These are phyloP conservation scores for Zygotorulaspora florentina DNA, from an alignment of 805 yeast genomes.

Conservation along the genomic window DNA sequence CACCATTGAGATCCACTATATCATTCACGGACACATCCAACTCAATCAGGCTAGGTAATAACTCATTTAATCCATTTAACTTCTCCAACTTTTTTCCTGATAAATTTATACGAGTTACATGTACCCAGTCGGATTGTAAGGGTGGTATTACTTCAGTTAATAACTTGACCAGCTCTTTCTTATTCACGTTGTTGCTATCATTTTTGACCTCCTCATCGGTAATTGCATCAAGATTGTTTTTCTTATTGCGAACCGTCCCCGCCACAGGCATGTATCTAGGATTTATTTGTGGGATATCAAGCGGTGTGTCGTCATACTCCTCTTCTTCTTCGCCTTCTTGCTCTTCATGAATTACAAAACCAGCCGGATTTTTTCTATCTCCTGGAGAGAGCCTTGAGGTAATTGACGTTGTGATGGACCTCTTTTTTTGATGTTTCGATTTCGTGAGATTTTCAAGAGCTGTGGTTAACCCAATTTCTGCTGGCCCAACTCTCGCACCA, in stretches of 20 bases:
- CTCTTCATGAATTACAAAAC: neutral
- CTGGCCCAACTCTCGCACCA: no score
- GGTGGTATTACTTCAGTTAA: slow-evolving; percentile 21
- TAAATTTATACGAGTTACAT: slow-evolving; percentile 14
- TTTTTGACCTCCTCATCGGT: neutral
- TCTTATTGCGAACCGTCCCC: neutral
- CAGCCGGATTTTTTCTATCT: neutral
- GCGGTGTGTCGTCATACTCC: slow-evolving; percentile 24
- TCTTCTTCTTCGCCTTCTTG: slow-evolving; percentile 10
- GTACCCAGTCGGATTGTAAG: slow-evolving; percentile 8
- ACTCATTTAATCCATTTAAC: slow-evolving; percentile 20
- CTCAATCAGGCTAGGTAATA: slow-evolving; percentile 24
- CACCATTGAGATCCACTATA: slow-evolving; percentile 20
- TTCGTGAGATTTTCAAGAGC: no score
- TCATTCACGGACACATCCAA: slow-evolving; percentile 20
- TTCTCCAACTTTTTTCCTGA: slow-evolving; percentile 11
- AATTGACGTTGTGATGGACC: slow-evolving; percentile 2
- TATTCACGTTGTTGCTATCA: slow-evolving; percentile 7
- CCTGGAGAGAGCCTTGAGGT: neutral
- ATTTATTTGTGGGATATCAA: slow-evolving; percentile 27
- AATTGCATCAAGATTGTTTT: neutral
- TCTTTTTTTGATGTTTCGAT: neutral
- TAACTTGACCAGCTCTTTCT: slow-evolving; percentile 22
- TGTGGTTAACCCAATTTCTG: no score
- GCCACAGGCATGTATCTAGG: slow-evolving; percentile 7